phyloP scores from a whole-genome alignment of 345 rosid species.

The Pseudoturritis turrita region DNA sequence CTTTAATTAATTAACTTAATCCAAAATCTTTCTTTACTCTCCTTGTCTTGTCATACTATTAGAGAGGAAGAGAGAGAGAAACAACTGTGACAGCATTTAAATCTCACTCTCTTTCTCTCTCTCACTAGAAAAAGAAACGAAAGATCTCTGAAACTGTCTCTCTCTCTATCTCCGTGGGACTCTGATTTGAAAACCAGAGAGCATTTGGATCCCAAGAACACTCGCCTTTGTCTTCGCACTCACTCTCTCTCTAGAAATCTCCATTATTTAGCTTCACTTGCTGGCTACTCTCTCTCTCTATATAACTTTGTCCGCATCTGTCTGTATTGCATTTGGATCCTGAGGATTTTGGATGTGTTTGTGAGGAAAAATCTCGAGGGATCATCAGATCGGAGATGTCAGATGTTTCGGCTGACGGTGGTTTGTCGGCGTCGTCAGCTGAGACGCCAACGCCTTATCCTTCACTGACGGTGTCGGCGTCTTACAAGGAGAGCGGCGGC shows the following conservation, averaged over 20 bases:
- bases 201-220: slow-evolving; percentile 14
- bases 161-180: neutral
- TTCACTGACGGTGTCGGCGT: slow-evolving; percentile 54
- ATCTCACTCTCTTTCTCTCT: slow-evolving; percentile 6
- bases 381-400: slow-evolving; percentile 28
- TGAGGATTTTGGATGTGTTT: slow-evolving; percentile 13
- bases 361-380: neutral
- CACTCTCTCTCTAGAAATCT: slow-evolving; percentile 11
- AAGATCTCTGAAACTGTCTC: neutral
- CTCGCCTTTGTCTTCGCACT: neutral
- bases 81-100: slow-evolving; percentile 22
- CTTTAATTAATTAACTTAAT: slow-evolving; percentile 2
- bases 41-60: neutral
- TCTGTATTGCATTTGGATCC: slow-evolving; percentile 4
- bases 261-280: slow-evolving; percentile 3
- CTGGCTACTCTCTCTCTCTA: neutral
- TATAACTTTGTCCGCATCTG: neutral
- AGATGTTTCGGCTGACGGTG: slow-evolving; percentile 18
- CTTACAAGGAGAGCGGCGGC: slow-evolving; percentile 55
- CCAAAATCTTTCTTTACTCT: neutral
- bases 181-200: slow-evolving; percentile 24
- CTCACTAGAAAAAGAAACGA: neutral
- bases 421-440: neutral
- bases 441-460: slow-evolving; percentile 20
- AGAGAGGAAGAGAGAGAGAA: neutral